A percentile compares a stretch with the other conserved stretches of the same genome.
Evolutionary conservation across 2,329 filamentous ascomycete genomes (phyloP).

Genomic region (Acrodontium crateriforme): DNA sequence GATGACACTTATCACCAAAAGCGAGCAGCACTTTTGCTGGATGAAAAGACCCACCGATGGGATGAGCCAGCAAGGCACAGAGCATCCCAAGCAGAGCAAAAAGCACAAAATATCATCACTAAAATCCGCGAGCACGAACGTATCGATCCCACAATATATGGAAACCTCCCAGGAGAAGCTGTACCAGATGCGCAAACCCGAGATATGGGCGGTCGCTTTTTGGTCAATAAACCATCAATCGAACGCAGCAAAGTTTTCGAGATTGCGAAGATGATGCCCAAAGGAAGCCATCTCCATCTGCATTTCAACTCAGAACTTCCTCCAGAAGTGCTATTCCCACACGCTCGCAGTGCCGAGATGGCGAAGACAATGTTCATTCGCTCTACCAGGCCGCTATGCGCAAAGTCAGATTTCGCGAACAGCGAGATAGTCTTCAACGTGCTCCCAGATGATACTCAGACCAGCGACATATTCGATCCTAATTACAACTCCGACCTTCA

Average conservation of each 20-base stretch:
- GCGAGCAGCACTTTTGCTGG: constrained; percentile 17
- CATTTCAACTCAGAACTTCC: constrained; percentile 65
- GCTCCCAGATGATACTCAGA: constrained; percentile 15
- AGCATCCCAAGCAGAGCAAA: constrained; percentile 15
- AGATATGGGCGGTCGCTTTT: constrained; percentile 36
- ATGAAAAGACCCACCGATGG: constrained; percentile 24
- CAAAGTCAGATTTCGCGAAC: constrained; percentile 29
- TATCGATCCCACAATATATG: constrained; percentile 23
- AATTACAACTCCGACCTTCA: constrained; percentile 29
- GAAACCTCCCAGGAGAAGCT: constrained; percentile 29
- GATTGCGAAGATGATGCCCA: constrained; percentile 48
- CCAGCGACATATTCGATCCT: constrained; percentile 34
- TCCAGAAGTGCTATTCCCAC: constrained; percentile 46
- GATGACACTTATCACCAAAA: constrained; percentile 10
- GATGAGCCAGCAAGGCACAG: constrained; percentile 18
- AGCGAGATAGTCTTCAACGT: constrained; percentile 53
- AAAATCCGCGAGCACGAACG: constrained; percentile 31
- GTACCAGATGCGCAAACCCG: constrained; percentile 24
- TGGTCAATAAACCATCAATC: constrained; percentile 31
- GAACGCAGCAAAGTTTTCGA: constrained; percentile 42
- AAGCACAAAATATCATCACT: constrained; percentile 23
- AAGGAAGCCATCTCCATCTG: constrained; percentile 59
- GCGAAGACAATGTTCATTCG: constrained; percentile 53
- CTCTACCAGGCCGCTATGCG: constrained; percentile 40
- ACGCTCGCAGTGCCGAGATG: constrained; percentile 31